Conservation (phyloP, 345 rosid species). For the Balakata baccata region DNA sequence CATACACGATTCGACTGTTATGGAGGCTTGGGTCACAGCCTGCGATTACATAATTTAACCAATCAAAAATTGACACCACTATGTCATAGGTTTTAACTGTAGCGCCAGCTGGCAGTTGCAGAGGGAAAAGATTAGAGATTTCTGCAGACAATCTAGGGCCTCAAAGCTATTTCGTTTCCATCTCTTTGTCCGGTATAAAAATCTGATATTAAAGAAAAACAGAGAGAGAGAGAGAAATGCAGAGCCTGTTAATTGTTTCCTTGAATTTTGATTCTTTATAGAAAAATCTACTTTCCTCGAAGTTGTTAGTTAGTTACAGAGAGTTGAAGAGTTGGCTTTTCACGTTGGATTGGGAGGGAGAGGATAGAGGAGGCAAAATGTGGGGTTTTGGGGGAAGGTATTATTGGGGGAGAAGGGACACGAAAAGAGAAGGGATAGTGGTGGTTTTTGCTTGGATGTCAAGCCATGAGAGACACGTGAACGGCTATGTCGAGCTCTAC, state of each 20-base stretch:
- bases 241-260: background rate
- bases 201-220: background rate
- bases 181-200: background rate
- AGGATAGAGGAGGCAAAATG: slow-evolving; percentile 32
- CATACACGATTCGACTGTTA: background rate
- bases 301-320: background rate
- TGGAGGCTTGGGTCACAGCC: background rate
- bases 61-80: background rate
- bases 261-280: background rate
- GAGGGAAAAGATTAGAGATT: background rate
- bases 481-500: slow-evolving; percentile 61
- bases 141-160: background rate
- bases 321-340: background rate
- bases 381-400: slow-evolving; percentile 80
- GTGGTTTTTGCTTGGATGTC: slow-evolving; percentile 90
- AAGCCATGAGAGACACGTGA: slow-evolving; percentile 66
- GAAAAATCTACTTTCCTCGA: background rate
- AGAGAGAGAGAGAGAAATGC: background rate
- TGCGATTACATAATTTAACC: background rate
- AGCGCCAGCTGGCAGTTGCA: background rate
- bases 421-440: slow-evolving; percentile 56
- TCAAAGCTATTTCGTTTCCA: background rate
- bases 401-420: slow-evolving; percentile 66
- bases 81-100: background rate
- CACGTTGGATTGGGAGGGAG: background rate